phyloP scores from a whole-genome alignment of 176 grass and related monocot species.

The bread wheat (Triticum aestivum) region DNA sequence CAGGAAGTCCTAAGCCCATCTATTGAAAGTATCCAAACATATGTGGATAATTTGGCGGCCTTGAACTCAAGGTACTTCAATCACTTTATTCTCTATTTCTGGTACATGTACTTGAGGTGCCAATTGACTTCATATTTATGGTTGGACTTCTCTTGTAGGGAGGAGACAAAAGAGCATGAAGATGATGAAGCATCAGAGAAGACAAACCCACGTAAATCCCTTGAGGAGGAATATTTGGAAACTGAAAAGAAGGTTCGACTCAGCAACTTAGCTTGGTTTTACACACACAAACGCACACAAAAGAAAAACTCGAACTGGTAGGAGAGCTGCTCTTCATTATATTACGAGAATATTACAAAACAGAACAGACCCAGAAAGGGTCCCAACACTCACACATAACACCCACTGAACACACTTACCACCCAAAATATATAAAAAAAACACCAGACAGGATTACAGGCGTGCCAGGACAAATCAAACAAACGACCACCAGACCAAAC shows the following conservation, averaged over 20 bases:
- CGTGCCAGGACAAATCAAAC: no score
- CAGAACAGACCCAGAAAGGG: no score
- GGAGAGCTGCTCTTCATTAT: no score
- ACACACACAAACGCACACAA: neutral
- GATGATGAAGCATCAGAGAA: constrained; percentile 45
- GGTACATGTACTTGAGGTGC: neutral
- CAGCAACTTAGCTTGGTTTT: neutral
- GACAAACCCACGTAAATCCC: constrained; percentile 55
- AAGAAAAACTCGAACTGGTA: no score
- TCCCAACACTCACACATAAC: no score
- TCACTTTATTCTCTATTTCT: constrained; percentile 6
- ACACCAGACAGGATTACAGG: no score
- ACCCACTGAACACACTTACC: no score
- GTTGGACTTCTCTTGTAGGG: constrained; percentile 40
- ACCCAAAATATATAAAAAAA: no score
- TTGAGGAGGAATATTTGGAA: constrained; percentile 93
- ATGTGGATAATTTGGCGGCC: constrained; percentile 65
- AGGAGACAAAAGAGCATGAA: constrained; percentile 43
- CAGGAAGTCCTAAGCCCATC: constrained; percentile 62
- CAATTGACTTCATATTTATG: neutral
- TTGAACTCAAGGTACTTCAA: constrained; percentile 58
- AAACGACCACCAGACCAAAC: no score
- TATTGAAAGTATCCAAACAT: constrained; percentile 63
- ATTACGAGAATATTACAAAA: no score
- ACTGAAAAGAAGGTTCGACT: constrained; percentile 78